Conservation (phyloP, 2,329 filamentous ascomycete species). For the Phaeosphaeria sp. region DNA sequence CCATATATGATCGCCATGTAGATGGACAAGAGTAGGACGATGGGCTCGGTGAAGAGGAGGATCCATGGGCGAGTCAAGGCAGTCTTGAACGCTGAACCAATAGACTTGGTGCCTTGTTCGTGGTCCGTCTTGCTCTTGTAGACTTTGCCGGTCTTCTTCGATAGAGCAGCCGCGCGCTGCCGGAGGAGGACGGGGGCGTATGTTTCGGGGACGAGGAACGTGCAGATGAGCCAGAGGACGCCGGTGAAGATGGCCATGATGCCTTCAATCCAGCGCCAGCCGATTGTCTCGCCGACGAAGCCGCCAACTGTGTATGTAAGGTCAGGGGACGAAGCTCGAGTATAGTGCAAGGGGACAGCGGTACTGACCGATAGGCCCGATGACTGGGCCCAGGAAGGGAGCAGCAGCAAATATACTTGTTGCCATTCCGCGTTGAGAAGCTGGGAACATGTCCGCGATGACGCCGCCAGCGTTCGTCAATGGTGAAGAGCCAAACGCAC, state of each 20-base stretch:
- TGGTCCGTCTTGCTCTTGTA: slow-evolving; percentile 56
- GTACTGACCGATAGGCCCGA: slow-evolving; percentile 51
- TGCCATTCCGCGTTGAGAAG: slow-evolving; percentile 52
- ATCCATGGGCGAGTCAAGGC: slow-evolving; percentile 34
- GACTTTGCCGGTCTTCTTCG: slow-evolving; percentile 64
- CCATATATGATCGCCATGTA: slow-evolving; percentile 49
- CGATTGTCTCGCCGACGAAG: slow-evolving; percentile 18
- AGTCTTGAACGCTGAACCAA: slow-evolving; percentile 3
- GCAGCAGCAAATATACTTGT: slow-evolving; percentile 53
- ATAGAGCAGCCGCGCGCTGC: slow-evolving; percentile 65
- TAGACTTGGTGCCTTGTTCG: slow-evolving; percentile 5
- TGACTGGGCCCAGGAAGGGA: slow-evolving; percentile 56
- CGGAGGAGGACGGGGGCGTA: slow-evolving; percentile 66
- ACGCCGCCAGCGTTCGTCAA: slow-evolving; percentile 55
- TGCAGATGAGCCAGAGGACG: slow-evolving; percentile 40
- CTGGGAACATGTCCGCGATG: slow-evolving; percentile 19
- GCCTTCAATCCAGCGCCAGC: slow-evolving; percentile 35
- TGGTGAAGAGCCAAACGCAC: slow-evolving; percentile 50
- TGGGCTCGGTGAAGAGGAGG: slow-evolving; percentile 30
- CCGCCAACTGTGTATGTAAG: slow-evolving; percentile 15
- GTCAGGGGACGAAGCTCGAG: not conserved
- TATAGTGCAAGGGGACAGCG: not conserved
- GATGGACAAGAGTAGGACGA: slow-evolving; percentile 23
- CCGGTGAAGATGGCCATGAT: slow-evolving; percentile 64
- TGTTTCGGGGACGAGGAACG: slow-evolving; percentile 63